Evolutionary conservation across 1,284 basidiomycete genomes (phyloP), one percentile per base, ranked within the genome.

Genomic region (Ustilago lituana): DNA sequence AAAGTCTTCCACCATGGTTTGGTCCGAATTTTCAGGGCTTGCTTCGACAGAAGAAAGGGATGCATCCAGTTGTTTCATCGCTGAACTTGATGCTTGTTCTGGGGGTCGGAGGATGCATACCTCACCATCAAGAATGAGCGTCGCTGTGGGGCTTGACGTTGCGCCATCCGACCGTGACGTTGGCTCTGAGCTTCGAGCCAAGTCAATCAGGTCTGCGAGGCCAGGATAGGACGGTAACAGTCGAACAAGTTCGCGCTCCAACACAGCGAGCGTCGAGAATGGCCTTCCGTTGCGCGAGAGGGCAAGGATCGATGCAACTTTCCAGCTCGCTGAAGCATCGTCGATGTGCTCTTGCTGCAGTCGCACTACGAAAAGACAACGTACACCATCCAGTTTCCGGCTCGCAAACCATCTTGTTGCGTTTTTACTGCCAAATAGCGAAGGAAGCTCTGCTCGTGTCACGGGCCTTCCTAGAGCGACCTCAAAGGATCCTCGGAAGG

Each of bases 91-190:
- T n/a, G 56, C 66, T 26, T 51, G 27, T n/a, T 69, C 56, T 14
- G 60, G 55, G 9, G 55, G 55, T 27, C 43, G 52, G 3, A 72
- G 50, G 3, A 62, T 59, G 47, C 76, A 77, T 15, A 76, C 51
- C 38, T 77, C 76, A 24, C 76, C 76, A 39, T 77, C 76, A 4
- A 77, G 49, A 11, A 77, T 54, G n/a, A 77, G 55, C 1, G 62
- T 58, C 15, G 47, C 51, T 5, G 39, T 48, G 15, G 20, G 26
- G 17, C 23, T 15, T 6, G 6, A 5, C 2, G 11, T 2, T 7
- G 15, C 15, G 12, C 10, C 10, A 9, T 29, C 27, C 6, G 22
- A 26, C 8, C 11, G 36, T 2, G 22, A 12, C 8, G 23, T 26
- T 12, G 24, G 19, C 5, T 7, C 22, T 17, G 23, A 38, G 32